Evolutionary conservation across 2,329 filamentous ascomycete genomes (phyloP).

Genomic region (Calonectria pseudoturangicola): DNA sequence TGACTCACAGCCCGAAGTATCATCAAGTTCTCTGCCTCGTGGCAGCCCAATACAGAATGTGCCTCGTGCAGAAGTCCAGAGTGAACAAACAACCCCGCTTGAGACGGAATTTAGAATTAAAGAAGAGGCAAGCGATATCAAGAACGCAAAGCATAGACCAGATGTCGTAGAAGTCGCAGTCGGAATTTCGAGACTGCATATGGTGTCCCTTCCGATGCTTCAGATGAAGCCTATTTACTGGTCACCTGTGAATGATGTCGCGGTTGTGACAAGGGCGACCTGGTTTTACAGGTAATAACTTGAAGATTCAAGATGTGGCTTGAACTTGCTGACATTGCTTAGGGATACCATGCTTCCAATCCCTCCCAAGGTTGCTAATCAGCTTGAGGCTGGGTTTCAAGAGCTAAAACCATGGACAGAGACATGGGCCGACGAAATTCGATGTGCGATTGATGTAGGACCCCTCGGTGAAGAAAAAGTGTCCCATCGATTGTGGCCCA

Average conservation of each 20-base stretch:
- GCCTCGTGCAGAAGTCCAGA: conserved; percentile 29
- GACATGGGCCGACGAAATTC: conserved; percentile 93
- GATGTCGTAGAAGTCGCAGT: conserved; percentile 81
- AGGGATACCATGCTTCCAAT: conserved; percentile 93
- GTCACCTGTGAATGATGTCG: conserved; percentile 93
- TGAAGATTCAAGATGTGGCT: too few relatives aligned
- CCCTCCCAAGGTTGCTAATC: conserved; percentile 89
- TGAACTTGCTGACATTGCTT: conserved; percentile 42
- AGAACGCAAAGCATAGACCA: conserved; percentile 45
- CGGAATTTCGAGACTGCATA: conserved; percentile 91
- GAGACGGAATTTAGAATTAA: conserved; percentile 35
- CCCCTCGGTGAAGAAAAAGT: conserved; percentile 94
- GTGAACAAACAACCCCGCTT: conserved; percentile 22
- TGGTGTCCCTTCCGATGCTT: conserved; percentile 87
- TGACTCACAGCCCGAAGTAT: conserved; percentile 51
- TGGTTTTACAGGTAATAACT: conserved; percentile 89
- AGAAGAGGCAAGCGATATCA: conserved; percentile 33
- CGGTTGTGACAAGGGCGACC: conserved; percentile 87
- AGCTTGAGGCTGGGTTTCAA: conserved; percentile 91
- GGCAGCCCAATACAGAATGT: conserved; percentile 33
- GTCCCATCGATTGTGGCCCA: conserved; percentile 87
- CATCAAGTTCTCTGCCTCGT: conserved; percentile 38
- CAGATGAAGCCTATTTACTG: conserved; percentile 99
- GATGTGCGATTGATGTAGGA: conserved; percentile 92
- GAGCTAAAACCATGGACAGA: conserved; percentile 92